These are phyloP conservation scores for Candida takata DNA, from an alignment of 805 yeast genomes.

Conservation along the genomic window DNA sequence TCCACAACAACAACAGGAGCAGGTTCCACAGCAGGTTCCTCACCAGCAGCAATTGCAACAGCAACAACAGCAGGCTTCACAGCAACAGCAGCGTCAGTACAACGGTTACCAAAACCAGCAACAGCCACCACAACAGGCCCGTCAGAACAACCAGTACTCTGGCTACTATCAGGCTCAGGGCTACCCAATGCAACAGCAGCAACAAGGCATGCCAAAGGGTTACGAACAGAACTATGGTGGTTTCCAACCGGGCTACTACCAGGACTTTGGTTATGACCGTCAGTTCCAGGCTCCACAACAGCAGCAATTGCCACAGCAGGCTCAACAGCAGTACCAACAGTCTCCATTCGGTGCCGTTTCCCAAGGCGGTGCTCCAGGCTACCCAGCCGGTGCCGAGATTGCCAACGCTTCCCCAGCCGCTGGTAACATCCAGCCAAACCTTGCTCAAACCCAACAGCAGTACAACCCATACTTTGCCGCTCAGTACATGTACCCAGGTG, in stretches of 20 bases:
- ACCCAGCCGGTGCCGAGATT: constrained; percentile 13
- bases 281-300: constrained; percentile 7
- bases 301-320: constrained; percentile 10
- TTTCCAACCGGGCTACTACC: constrained; percentile 15
- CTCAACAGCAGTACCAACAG: constrained; percentile 19
- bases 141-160: constrained; percentile 5
- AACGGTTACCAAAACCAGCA: constrained; percentile 6
- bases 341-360: constrained; percentile 23
- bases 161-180: constrained; percentile 7
- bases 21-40: constrained; percentile 11
- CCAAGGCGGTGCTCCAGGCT: constrained; percentile 16
- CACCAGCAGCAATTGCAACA: constrained; percentile 19
- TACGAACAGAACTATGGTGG: constrained; percentile 26
- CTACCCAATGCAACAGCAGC: constrained; percentile 15
- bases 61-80: constrained; percentile 13
- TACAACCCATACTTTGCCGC: constrained; percentile 17
- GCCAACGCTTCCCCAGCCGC: constrained; percentile 23
- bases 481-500: constrained; percentile 23
- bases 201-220: constrained; percentile 26
- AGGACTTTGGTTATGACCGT: constrained; percentile 5
- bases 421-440: constrained; percentile 23
- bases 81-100: constrained; percentile 4
- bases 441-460: constrained; percentile 17
- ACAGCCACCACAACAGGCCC: constrained; percentile 9
- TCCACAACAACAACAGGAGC: constrained; percentile 13